Conservation (phyloP, 2,329 filamentous ascomycete genomes). For the Nigrospora oryzae region DNA sequence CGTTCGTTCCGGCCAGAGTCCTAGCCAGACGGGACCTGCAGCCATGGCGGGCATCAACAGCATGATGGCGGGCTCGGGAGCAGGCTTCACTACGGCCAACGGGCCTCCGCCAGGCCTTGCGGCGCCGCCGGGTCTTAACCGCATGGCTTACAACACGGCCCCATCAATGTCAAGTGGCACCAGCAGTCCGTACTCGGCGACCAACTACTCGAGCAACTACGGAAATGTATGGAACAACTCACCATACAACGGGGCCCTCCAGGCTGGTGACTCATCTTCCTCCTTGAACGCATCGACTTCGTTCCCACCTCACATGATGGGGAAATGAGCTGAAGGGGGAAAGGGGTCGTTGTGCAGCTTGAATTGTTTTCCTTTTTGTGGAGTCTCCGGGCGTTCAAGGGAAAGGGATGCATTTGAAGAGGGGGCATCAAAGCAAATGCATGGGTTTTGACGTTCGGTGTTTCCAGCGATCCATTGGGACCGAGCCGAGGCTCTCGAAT, state of each 20-base stretch:
- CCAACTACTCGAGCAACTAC: constrained; percentile 10
- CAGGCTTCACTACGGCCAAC: constrained; percentile 58
- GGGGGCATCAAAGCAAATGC: constrained; percentile 1
- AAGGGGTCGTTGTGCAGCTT: neutral
- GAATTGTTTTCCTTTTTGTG: neutral
- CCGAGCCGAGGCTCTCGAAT: too few relatives aligned
- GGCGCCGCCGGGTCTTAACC: constrained; percentile 60
- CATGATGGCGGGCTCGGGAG: constrained; percentile 41
- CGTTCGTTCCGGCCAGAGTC: constrained; percentile 70
- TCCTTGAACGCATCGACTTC: neutral
- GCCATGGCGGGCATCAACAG: constrained; percentile 49
- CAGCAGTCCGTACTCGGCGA: constrained; percentile 12
- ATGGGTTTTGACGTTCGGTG: neutral
- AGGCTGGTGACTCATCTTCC: constrained; percentile 6
- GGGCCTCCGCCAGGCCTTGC: constrained; percentile 77
- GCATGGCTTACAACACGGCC: constrained; percentile 12
- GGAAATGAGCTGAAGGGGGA: neutral
- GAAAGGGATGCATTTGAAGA: neutral
- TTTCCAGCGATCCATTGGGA: too few relatives aligned
- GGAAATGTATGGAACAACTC: constrained; percentile 15
- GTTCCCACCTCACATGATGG: constrained; percentile 2
- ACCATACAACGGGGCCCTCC: constrained; percentile 14
- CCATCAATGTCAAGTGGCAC: constrained; percentile 10
- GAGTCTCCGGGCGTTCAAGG: too few relatives aligned
- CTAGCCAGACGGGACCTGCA: constrained; percentile 28